These are phyloP conservation scores for Hypomontagnella monticulosa DNA, from an alignment of 495 filamentous ascomycete species.

Conservation along the genomic window DNA sequence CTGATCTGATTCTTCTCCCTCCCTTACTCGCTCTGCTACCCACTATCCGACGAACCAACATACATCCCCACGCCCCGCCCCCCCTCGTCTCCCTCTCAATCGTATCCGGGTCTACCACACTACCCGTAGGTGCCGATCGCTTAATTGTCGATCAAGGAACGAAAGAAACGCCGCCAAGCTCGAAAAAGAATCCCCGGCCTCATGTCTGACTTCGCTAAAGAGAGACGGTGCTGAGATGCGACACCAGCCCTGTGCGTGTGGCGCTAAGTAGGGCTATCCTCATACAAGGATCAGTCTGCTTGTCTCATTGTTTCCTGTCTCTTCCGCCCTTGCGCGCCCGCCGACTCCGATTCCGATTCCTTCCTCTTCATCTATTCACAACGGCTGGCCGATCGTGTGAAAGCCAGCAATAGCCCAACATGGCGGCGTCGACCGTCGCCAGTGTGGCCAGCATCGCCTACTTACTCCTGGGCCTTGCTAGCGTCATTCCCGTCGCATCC, in stretches of 20 bases:
- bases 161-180: constrained; percentile 38
- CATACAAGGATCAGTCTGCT: constrained; percentile 26
- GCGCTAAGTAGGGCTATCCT: constrained; percentile 36
- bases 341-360: too few species aligned
- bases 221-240: constrained; percentile 42
- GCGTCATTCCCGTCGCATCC: constrained; percentile 41
- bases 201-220: constrained; percentile 12
- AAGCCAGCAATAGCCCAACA: constrained; percentile 38
- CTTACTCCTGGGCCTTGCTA: constrained; percentile 37
- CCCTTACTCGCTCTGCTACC: constrained; percentile 3
- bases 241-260: constrained; percentile 32
- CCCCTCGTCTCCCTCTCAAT: neutral
- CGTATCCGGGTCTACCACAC: constrained; percentile 24
- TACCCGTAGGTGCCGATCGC: constrained; percentile 24
- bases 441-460: constrained; percentile 49
- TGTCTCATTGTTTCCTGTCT: constrained; percentile 15
- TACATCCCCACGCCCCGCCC: neutral
- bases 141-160: constrained; percentile 39
- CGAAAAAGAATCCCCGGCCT: constrained; percentile 19
- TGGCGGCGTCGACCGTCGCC: constrained; percentile 56
- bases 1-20: constrained; percentile 4
- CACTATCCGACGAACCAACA: constrained; percentile 3
- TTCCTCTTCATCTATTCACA: constrained; percentile 29
- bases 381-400: constrained; percentile 40
- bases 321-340: constrained; percentile 14